Conservation (phyloP, 192 early-diverging fungal species). For the Entrophospora sp. region DNA sequence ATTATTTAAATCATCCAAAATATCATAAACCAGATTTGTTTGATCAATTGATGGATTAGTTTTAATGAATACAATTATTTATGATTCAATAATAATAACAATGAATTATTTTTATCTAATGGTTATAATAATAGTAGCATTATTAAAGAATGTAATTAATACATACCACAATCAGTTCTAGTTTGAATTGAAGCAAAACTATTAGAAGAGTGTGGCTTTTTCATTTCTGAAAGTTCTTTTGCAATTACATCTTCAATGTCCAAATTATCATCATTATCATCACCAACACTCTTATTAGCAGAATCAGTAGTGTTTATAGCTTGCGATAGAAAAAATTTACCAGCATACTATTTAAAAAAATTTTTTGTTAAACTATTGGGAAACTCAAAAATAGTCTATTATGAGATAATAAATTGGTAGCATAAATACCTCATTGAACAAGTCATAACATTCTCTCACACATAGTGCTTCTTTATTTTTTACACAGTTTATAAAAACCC, state of each 20-base stretch:
- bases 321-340: conserved; percentile 22
- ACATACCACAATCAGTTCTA: conserved; percentile 42
- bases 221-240: conserved; percentile 42
- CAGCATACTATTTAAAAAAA: conserved; percentile 24
- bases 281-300: conserved; percentile 12
- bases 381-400: background rate
- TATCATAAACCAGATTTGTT: conserved; percentile 26
- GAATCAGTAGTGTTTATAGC: background rate
- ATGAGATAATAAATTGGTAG: background rate
- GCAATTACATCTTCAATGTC: conserved; percentile 45
- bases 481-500: conserved; percentile 42
- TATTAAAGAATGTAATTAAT: background rate
- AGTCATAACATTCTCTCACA: conserved; percentile 38
- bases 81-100: background rate
- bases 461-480: conserved; percentile 34
- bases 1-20: conserved; percentile 29
- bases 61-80: conserved; percentile 39
- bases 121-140: background rate
- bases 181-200: conserved; percentile 40
- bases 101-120: background rate
- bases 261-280: conserved; percentile 31
- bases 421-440: conserved; percentile 35
- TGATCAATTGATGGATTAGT: conserved; percentile 38
- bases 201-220: conserved; percentile 32
- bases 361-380: background rate